Percentiles rank a stretch among this genome's conserved stretches.
Evolutionary conservation across 164 flowering plant genomes (phyloP).

Genomic region (Magnolia officinalis): DNA sequence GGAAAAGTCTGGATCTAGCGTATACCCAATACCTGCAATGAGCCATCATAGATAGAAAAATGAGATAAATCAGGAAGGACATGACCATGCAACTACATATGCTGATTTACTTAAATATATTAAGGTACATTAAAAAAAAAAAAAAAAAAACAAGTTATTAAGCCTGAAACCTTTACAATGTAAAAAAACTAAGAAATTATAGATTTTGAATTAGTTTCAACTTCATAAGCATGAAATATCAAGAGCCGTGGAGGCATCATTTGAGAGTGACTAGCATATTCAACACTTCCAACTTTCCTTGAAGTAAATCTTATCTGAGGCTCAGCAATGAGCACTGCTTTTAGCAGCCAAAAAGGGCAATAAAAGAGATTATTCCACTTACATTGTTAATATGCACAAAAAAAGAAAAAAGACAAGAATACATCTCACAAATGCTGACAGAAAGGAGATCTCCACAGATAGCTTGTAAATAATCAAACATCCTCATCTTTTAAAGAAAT

Average conservation of each 20-base stretch:
- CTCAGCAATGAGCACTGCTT: background rate
- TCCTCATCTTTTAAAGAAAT: background rate
- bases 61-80: too few relatives aligned
- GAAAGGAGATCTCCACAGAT: background rate
- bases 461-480: background rate
- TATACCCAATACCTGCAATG: constrained; percentile 72
- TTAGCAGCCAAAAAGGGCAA: background rate
- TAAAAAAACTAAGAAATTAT: too few relatives aligned
- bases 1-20: constrained; percentile 77
- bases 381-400: background rate
- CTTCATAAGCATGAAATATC: background rate
- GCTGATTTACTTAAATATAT: background rate
- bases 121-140: too few relatives aligned
- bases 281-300: background rate
- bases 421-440: background rate
- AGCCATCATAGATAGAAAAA: constrained; percentile 14
- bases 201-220: background rate
- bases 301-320: background rate
- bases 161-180: background rate
- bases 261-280: background rate
- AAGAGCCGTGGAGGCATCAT: background rate
- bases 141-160: too few relatives aligned
- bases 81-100: too few relatives aligned
- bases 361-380: background rate
- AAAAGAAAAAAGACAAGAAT: background rate